These are phyloP conservation scores for Picochlorum sp. DNA, from an alignment of 139 green algal species.

Conservation along the genomic window DNA sequence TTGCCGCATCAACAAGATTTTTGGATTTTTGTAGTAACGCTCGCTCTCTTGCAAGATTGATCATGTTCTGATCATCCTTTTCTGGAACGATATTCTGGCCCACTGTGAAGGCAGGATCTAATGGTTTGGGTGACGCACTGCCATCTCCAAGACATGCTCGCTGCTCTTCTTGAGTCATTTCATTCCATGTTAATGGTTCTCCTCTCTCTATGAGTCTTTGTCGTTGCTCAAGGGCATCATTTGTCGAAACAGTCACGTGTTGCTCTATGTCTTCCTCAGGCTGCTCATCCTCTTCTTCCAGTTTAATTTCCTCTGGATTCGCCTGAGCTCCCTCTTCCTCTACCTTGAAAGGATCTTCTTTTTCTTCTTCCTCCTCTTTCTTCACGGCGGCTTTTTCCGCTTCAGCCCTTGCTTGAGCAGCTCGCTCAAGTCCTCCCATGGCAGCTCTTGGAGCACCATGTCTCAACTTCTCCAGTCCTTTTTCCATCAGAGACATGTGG, in stretches of 20 bases:
- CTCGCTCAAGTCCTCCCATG: slow-evolving; percentile 6
- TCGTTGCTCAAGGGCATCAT: slow-evolving; percentile 6
- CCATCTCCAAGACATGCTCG: background rate
- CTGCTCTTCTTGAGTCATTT: slow-evolving; percentile 17
- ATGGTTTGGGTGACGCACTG: slow-evolving; percentile 43
- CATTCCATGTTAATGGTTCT: slow-evolving; percentile 28
- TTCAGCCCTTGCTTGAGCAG: slow-evolving; percentile 7
- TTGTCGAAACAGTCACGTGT: background rate
- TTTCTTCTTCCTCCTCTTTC: slow-evolving; percentile 6
- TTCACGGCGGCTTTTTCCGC: background rate
- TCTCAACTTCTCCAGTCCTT: slow-evolving; percentile 18
- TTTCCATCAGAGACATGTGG: slow-evolving; percentile 34
- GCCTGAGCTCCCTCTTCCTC: background rate
- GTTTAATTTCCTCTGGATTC: slow-evolving; percentile 19
- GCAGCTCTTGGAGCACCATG: slow-evolving; percentile 19
- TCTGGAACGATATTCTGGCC: slow-evolving; percentile 59
- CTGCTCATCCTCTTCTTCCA: slow-evolving; percentile 16
- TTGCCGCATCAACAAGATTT: slow-evolving; percentile 20
- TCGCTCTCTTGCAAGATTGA: slow-evolving; percentile 54
- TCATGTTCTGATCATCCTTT: slow-evolving; percentile 56
- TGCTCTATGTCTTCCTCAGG: slow-evolving; percentile 1
- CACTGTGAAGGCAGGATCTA: slow-evolving; percentile 30
- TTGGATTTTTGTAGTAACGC: slow-evolving; percentile 29
- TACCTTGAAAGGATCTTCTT: slow-evolving; percentile 1
- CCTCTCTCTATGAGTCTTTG: slow-evolving; percentile 4